Evolutionary conservation across 441 rosid species (phyloP).

Genomic region (Aquilaria agallochum): DNA sequence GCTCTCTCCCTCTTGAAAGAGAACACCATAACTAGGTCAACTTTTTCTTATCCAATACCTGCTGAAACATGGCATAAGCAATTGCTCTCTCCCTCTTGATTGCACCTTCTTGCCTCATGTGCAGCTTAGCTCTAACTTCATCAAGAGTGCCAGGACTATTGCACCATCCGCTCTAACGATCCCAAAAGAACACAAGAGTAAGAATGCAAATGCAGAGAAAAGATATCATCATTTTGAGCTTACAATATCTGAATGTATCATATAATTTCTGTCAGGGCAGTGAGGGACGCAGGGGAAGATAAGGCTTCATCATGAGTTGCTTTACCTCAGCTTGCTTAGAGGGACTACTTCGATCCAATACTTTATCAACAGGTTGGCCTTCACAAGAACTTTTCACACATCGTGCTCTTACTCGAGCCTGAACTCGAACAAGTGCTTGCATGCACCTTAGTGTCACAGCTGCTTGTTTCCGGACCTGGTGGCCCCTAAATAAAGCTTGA

Average conservation of each 20-base stretch:
- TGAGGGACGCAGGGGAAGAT: neutral
- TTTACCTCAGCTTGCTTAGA: conserved; percentile 74
- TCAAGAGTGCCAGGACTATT: conserved; percentile 53
- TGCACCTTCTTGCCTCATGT: conserved; percentile 73
- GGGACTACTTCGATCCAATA: conserved; percentile 36
- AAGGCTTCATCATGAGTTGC: neutral
- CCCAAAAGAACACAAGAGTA: no score
- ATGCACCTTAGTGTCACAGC: conserved; percentile 88
- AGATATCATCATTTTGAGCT: neutral
- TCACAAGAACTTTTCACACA: conserved; percentile 30
- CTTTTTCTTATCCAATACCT: conserved; percentile 37
- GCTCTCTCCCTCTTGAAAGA: neutral
- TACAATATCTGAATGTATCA: neutral
- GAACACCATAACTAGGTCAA: neutral
- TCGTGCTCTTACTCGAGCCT: conserved; percentile 69
- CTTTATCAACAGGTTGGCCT: conserved; percentile 21
- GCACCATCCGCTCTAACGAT: conserved; percentile 77
- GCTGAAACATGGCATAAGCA: conserved; percentile 62
- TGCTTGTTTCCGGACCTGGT: conserved; percentile 88
- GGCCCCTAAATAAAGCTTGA: conserved; percentile 88
- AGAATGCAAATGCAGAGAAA: neutral
- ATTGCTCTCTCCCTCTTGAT: conserved; percentile 88
- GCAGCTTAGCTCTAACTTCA: conserved; percentile 61
- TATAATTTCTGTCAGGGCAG: neutral
- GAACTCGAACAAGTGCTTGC: conserved; percentile 96